phyloP scores from a whole-genome alignment of 2,329 filamentous ascomycete genomes.

The Epichloe gansuensis region DNA sequence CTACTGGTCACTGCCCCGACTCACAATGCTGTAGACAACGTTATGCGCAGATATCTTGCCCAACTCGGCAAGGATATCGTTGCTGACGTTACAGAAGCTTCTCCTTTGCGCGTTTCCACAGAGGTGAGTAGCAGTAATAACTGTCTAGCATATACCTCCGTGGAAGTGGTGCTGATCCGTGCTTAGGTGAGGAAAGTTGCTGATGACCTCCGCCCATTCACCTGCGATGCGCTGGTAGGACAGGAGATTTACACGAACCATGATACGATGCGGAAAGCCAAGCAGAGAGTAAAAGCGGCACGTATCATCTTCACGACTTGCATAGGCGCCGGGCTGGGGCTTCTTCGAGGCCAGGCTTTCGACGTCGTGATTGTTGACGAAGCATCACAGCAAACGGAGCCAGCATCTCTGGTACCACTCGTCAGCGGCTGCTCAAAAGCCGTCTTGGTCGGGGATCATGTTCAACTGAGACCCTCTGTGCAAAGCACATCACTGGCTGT shows the following conservation, averaged over 20 bases:
- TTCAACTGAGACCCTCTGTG: constrained; percentile 32
- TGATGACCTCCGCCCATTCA: background rate
- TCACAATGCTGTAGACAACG: background rate
- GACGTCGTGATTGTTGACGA: constrained; percentile 29
- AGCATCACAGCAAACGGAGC: constrained; percentile 34
- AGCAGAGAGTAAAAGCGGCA: background rate
- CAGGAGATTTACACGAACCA: background rate
- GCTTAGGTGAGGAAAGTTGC: background rate
- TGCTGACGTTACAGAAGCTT: background rate
- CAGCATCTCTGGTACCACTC: constrained; percentile 26
- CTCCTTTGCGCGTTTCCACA: background rate
- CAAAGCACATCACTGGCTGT: constrained; percentile 13
- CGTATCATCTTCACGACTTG: background rate
- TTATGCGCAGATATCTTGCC: background rate
- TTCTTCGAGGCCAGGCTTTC: background rate
- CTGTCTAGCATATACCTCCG: background rate
- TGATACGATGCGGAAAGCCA: background rate
- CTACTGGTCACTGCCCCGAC: background rate
- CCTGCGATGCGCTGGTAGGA: background rate
- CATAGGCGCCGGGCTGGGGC: background rate
- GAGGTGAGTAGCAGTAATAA: background rate
- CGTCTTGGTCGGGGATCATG: constrained; percentile 33
- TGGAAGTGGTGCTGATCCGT: background rate
- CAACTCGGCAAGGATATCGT: background rate
- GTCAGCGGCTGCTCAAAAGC: constrained; percentile 30